Evolutionary conservation across 1,139 yeast species (phyloP), one percentile per base, ranked within the genome.

Genomic region (Kurtzmaniella quercitrusa): DNA sequence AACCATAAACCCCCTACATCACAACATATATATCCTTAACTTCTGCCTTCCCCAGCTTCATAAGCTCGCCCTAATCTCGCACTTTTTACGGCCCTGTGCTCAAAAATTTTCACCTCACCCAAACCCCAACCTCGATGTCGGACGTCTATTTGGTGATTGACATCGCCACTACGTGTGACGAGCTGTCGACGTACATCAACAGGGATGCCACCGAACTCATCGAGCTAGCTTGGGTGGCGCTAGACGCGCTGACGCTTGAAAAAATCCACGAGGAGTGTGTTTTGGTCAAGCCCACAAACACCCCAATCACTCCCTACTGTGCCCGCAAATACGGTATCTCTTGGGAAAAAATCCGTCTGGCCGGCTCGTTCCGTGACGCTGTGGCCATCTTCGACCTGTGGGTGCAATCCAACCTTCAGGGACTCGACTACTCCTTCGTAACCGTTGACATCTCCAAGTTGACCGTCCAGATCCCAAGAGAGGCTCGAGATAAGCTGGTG

Each of bases 381-480:
- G 65, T 89, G 8, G 53, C 59, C 27, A 61, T 62, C 44, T 68
- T 88, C 45, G 87, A 84, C 54, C 54, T 53, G 24, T 73, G 66
- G 47, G 63, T 83, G 39, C 75, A 75, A 47, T 70, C 70, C 34
- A 56, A 68, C 42, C 55, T 79, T 38, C 65, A 70, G 38, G 70
- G 73, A 6, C 62, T 66, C 42, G 83, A 81, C 34, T 85, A 88
- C 58, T 70, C 82, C 2, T 78, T 90, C 55, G 84, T 89, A 38
- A 75, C 90, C 1, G 70, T 79, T 51, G 81, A 82, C 55, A 72
- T 82, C 9, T 77, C 84, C 79, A 84, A 82, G 52, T 65, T 91
- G 41, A 73, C 91, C 49, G 91, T 89, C 29, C 88, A 85, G 54
- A 63, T 91, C 23, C 83, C 87, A 5, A 73, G 95, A 41, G 95